Evolutionary conservation across 352 stramenopile species (phyloP).

Genomic region (Blastocystis sp.): DNA sequence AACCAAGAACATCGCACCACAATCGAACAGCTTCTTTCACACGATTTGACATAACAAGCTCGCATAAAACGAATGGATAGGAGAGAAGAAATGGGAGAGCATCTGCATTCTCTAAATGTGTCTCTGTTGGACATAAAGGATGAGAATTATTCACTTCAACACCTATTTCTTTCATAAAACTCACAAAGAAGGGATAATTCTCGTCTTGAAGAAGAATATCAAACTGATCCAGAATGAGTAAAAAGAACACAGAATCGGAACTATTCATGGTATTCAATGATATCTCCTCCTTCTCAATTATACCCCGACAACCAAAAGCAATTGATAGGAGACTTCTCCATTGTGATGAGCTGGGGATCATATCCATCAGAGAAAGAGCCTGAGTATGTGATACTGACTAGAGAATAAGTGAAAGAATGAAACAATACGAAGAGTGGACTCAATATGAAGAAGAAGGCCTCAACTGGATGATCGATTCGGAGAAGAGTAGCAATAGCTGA

Average conservation of each 20-base stretch:
- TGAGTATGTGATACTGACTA: neutral
- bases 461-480: too few relatives aligned
- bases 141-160: neutral
- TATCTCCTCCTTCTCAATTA: neutral
- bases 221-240: neutral
- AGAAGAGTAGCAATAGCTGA: too few relatives aligned
- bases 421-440: neutral
- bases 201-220: neutral
- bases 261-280: neutral
- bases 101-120: neutral
- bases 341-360: neutral
- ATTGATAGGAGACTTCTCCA: neutral
- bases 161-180: neutral
- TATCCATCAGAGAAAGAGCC: neutral
- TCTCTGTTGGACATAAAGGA: neutral
- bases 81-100: slow-evolving; percentile 22
- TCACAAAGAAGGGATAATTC: neutral
- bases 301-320: neutral
- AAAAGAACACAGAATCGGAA: neutral
- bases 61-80: neutral
- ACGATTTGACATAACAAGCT: neutral
- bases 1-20: slow-evolving; percentile 1
- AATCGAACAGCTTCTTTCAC: neutral
- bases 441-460: neutral
- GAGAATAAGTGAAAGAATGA: neutral